Evolutionary conservation across 1,284 basidiomycete species (phyloP).

Genomic region (Fomitiporia mediterranea): DNA sequence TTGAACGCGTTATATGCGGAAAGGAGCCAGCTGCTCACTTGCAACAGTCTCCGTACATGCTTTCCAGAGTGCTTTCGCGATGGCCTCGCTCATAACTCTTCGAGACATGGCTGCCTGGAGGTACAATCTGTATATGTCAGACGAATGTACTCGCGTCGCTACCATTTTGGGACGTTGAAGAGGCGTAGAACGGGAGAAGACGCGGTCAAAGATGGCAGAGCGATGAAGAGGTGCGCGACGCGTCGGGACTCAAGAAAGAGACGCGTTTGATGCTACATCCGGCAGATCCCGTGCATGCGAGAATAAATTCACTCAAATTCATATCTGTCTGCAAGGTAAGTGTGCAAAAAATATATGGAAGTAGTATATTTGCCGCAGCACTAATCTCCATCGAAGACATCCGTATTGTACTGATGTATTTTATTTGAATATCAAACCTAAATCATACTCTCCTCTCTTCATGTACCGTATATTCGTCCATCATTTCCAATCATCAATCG

Average conservation of each 20-base stretch:
- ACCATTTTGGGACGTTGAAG: conserved; percentile 32
- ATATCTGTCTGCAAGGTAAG: too few species aligned
- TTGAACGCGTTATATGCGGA: background rate
- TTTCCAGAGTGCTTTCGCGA: conserved; percentile 61
- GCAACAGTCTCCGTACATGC: conserved; percentile 62
- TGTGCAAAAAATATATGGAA: background rate
- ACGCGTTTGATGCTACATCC: conserved; percentile 1
- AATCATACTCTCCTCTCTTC: background rate
- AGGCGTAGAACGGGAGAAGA: background rate
- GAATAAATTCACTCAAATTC: background rate
- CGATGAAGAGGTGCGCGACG: background rate
- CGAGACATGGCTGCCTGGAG: conserved; percentile 73
- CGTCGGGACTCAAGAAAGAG: too few species aligned
- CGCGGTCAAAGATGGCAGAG: background rate
- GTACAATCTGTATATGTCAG: conserved; percentile 69
- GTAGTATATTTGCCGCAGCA: background rate
- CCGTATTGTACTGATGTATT: background rate
- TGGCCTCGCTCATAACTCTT: conserved; percentile 53
- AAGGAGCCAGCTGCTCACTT: conserved; percentile 32
- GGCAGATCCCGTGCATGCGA: background rate
- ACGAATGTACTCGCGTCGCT: conserved; percentile 28
- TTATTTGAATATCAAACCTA: background rate
- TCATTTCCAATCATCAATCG: background rate
- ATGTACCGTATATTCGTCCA: background rate
- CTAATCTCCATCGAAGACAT: conserved; percentile 6